These are phyloP conservation scores for Solanum rostratum DNA, from an alignment of 257 asterid species.

Conservation along the genomic window DNA sequence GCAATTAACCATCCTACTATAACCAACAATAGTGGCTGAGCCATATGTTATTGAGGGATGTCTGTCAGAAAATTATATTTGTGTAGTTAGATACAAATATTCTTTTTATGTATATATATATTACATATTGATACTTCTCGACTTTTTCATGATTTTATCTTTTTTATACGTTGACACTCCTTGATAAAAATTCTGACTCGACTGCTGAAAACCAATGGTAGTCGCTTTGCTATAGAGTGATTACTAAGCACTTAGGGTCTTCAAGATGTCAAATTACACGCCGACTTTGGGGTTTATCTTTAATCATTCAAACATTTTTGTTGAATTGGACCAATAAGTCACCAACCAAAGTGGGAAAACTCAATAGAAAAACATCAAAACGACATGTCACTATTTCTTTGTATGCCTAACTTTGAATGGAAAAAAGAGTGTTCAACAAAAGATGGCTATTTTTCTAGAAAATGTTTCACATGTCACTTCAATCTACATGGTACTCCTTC, in stretches of 20 bases:
- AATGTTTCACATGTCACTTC: background rate
- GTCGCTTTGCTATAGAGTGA: background rate
- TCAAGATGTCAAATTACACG: background rate
- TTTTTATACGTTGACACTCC: too few relatives aligned
- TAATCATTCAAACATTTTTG: background rate
- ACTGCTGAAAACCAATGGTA: too few relatives aligned
- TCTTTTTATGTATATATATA: too few relatives aligned
- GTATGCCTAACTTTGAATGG: background rate
- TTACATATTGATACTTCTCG: too few relatives aligned
- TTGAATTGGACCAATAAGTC: background rate
- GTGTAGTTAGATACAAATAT: too few relatives aligned
- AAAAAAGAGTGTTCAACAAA: background rate
- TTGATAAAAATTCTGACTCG: too few relatives aligned
- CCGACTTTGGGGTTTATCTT: background rate
- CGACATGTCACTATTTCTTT: background rate
- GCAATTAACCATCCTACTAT: too few relatives aligned
- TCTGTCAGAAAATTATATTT: too few relatives aligned
- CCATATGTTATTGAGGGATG: too few relatives aligned
- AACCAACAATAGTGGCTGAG: too few relatives aligned
- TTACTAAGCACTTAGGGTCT: background rate
- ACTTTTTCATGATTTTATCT: too few relatives aligned
- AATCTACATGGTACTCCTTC: background rate
- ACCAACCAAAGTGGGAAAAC: background rate
- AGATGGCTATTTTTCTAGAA: background rate
- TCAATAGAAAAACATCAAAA: background rate